Percentiles rank a stretch among this genome's conserved stretches.
phyloP scores from a whole-genome alignment of 2,329 filamentous ascomycete species.

The Gyromitra esculenta region DNA sequence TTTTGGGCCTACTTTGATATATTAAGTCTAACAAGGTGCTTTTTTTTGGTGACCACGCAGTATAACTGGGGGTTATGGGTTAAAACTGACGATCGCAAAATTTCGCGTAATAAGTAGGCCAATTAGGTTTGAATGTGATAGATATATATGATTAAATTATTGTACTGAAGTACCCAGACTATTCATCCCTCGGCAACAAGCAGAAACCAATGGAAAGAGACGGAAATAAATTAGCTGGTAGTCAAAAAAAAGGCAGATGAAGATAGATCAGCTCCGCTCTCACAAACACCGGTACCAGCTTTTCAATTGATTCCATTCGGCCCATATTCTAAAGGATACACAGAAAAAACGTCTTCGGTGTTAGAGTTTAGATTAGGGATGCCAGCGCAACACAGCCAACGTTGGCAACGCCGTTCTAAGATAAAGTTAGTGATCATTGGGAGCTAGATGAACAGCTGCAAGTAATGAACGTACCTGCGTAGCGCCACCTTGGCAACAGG shows the following conservation, averaged over 20 bases:
- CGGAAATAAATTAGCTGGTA: no score
- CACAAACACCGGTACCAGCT: not conserved
- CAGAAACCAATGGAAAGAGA: not conserved
- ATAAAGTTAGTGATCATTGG: not conserved
- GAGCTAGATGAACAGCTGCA: not conserved
- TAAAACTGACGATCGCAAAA: not conserved
- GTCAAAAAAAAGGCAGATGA: not conserved
- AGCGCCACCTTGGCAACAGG: conserved; percentile 32
- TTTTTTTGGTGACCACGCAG: no score
- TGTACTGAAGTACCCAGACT: not conserved
- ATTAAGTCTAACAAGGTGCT: no score
- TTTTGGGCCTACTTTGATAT: no score
- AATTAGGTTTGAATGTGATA: not conserved
- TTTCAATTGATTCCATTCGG: not conserved
- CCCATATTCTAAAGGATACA: not conserved
- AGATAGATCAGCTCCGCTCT: not conserved
- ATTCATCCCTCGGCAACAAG: not conserved
- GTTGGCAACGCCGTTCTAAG: conserved; percentile 41
- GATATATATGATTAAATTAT: not conserved
- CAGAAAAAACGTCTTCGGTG: not conserved
- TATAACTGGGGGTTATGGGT: not conserved
- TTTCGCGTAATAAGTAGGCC: no score
- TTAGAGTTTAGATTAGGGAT: conserved; percentile 25
- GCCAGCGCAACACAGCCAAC: conserved; percentile 38
- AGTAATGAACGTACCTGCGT: conserved; percentile 6